phyloP scores from a whole-genome alignment of 371 early-diverging fungal genomes.

The Mucor lusitanicus region DNA sequence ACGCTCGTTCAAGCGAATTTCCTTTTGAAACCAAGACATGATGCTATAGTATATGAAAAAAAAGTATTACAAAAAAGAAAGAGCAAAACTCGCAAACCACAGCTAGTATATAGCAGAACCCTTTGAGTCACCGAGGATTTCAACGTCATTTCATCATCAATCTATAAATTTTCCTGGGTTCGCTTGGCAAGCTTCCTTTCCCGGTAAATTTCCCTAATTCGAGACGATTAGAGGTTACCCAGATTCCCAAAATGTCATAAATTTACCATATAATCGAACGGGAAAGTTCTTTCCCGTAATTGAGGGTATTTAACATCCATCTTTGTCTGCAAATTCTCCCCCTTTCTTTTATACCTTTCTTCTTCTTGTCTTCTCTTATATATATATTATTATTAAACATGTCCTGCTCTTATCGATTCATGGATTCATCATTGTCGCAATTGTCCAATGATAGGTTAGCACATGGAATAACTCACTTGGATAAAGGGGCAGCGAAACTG shows the following conservation, averaged over 20 bases:
- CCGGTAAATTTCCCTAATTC: background rate
- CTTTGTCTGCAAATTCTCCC: background rate
- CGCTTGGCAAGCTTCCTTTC: slow-evolving; percentile 4
- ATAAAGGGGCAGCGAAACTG: background rate
- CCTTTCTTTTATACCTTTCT: slow-evolving; percentile 3
- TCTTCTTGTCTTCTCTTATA: background rate
- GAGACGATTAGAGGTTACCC: background rate
- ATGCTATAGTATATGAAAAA: background rate
- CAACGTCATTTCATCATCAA: background rate
- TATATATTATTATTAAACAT: slow-evolving; percentile 4
- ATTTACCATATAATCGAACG: slow-evolving; percentile 8
- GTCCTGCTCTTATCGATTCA: slow-evolving; percentile 10
- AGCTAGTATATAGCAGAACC: too few relatives aligned
- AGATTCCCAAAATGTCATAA: background rate
- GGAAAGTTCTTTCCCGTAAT: slow-evolving; percentile 28
- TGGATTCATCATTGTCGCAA: slow-evolving; percentile 5
- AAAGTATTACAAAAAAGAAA: background rate
- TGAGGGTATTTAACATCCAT: background rate
- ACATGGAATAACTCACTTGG: background rate
- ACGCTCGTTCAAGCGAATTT: slow-evolving; percentile 60
- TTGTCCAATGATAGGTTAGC: slow-evolving; percentile 3
- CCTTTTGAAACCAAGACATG: slow-evolving; percentile 71
- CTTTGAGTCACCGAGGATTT: background rate
- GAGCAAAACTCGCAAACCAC: background rate
- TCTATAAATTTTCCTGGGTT: background rate